phyloP scores from a whole-genome alignment of 2,329 filamentous ascomycete genomes.

The Lachnellula suecica region DNA sequence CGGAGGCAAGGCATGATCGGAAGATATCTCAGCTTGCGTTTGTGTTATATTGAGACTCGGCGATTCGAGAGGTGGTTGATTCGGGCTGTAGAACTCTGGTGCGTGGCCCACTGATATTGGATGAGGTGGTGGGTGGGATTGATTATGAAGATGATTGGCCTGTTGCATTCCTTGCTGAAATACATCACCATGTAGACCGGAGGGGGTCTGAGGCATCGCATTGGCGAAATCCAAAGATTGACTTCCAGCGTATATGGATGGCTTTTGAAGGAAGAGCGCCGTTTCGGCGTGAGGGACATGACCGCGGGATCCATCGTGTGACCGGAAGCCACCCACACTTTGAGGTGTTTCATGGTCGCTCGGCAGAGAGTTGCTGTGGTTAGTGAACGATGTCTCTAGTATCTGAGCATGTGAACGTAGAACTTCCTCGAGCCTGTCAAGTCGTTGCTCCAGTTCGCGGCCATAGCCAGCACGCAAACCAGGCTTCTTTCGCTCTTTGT shows the following conservation, averaged over 20 bases:
- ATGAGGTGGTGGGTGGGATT: constrained; percentile 10
- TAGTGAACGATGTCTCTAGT: constrained; percentile 54
- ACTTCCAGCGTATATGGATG: constrained; percentile 47
- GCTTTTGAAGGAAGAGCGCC: constrained; percentile 61
- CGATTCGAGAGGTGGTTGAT: constrained; percentile 49
- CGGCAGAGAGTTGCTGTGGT: constrained; percentile 41
- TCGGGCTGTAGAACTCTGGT: constrained; percentile 34
- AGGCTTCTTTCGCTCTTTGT: constrained; percentile 68
- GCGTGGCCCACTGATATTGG: constrained; percentile 21
- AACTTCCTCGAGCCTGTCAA: constrained; percentile 68
- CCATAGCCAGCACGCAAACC: constrained; percentile 66
- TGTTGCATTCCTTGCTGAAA: constrained; percentile 48
- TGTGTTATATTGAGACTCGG: constrained; percentile 53
- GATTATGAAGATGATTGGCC: constrained; percentile 21
- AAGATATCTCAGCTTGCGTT: constrained; percentile 45
- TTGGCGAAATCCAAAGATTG: constrained; percentile 50
- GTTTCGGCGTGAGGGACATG: constrained; percentile 53
- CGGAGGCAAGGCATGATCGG: constrained; percentile 69
- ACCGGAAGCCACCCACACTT: constrained; percentile 48
- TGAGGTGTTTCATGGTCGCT: constrained; percentile 58
- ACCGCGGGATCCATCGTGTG: constrained; percentile 49
- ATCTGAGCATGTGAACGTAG: constrained; percentile 66
- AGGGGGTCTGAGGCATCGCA: constrained; percentile 43
- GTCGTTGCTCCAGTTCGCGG: constrained; percentile 69
- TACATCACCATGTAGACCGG: constrained; percentile 45